phyloP scores from a whole-genome alignment of 208 protist genomes.

The Acanthamoeba sp. region DNA sequence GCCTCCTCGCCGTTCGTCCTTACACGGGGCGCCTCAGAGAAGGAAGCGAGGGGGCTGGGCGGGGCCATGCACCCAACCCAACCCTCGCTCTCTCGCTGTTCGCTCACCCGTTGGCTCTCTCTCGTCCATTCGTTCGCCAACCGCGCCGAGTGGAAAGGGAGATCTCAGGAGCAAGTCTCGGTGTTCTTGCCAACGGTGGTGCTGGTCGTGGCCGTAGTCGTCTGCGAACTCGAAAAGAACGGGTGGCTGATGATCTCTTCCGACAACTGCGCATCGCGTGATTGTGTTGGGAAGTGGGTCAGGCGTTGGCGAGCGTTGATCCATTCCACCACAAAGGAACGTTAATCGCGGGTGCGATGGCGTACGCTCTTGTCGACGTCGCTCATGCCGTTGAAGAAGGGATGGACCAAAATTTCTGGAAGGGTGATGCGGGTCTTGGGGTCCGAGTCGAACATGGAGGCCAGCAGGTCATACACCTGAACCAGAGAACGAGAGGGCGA shows the following conservation, averaged over 20 bases:
- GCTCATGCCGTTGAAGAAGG: conserved; percentile 21
- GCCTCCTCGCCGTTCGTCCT: background rate
- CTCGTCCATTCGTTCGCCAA: background rate
- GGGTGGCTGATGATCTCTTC: background rate
- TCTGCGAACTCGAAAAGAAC: background rate
- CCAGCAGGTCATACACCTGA: conserved; percentile 38
- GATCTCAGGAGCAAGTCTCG: background rate
- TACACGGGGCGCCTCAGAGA: background rate
- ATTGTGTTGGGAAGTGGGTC: no score
- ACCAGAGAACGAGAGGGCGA: background rate
- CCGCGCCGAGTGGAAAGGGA: no score
- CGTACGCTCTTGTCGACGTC: conserved; percentile 19
- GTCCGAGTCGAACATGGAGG: conserved; percentile 38
- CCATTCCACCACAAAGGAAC: background rate
- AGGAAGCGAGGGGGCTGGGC: background rate
- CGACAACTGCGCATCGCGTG: background rate
- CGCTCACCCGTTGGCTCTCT: background rate
- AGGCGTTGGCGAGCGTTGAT: no score
- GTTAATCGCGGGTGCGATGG: no score
- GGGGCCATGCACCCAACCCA: background rate
- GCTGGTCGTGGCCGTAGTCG: background rate
- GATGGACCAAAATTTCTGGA: conserved; percentile 34
- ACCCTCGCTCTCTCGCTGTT: background rate
- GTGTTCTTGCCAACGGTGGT: background rate
- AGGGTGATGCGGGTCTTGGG: conserved; percentile 61